Evolutionary conservation across 371 early-diverging fungal species (phyloP).

Genomic region (Haplosporangium sp.): DNA sequence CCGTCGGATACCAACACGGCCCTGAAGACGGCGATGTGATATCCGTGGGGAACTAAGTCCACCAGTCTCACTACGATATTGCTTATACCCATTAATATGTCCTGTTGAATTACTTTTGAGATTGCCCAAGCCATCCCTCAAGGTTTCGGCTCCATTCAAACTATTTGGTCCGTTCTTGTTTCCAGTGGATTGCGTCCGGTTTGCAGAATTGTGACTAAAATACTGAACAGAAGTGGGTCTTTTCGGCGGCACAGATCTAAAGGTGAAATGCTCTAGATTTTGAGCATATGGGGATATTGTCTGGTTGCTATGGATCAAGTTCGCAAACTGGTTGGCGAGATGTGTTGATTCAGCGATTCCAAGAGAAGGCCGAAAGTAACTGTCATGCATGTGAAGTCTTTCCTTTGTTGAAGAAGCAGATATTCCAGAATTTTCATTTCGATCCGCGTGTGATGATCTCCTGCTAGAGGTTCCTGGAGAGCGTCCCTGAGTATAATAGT

Average conservation of each 20-base stretch:
- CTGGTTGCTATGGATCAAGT: conserved; percentile 82
- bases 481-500: conserved; percentile 10
- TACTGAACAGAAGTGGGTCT: conserved; percentile 55
- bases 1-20: conserved; percentile 46
- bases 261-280: conserved; percentile 79
- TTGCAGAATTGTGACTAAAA: conserved; percentile 18
- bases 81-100: conserved; percentile 10
- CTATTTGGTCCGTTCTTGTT: conserved; percentile 26
- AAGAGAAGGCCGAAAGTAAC: conserved; percentile 69
- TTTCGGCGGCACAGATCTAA: conserved; percentile 74
- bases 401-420: conserved; percentile 52
- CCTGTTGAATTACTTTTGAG: conserved; percentile 12
- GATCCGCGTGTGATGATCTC: conserved; percentile 23
- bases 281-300: conserved; percentile 88
- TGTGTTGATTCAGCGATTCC: conserved; percentile 70
- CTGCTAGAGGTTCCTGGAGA: conserved; percentile 11
- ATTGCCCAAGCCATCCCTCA: conserved; percentile 26
- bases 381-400: conserved; percentile 55
- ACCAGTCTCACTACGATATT: conserved; percentile 9
- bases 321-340: conserved; percentile 84
- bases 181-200: conserved; percentile 17
- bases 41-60: conserved; percentile 37
- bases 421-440: conserved; percentile 14
- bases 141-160: conserved; percentile 17
- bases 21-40: conserved; percentile 46